A percentile compares a stretch with the other conserved stretches of the same genome.
phyloP scores from a whole-genome alignment of 2,329 filamentous ascomycete genomes.

The Xylaria sp. region DNA sequence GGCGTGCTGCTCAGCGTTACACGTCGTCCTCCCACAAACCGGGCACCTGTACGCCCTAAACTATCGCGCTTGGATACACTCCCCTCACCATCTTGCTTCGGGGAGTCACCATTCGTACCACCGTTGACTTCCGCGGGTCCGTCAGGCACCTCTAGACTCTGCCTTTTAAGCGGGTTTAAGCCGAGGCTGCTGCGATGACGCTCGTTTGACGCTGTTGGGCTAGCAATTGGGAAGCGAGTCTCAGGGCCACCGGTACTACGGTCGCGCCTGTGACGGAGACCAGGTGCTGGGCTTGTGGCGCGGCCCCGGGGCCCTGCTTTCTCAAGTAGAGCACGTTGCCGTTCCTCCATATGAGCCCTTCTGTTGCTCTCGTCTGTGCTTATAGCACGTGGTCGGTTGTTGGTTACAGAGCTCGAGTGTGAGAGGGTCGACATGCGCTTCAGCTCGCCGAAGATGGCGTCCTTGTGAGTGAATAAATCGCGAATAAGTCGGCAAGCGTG shows the following conservation, averaged over 20 bases:
- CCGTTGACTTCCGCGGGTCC: slow-evolving; percentile 55
- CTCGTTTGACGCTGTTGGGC: slow-evolving; percentile 65
- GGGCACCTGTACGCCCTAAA: slow-evolving; percentile 62
- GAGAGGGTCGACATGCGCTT: slow-evolving; percentile 85
- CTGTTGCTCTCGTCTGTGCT: slow-evolving; percentile 97
- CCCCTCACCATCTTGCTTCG: slow-evolving; percentile 64
- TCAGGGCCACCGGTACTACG: slow-evolving; percentile 77
- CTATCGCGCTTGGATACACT: slow-evolving; percentile 70
- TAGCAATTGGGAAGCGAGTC: slow-evolving; percentile 86
- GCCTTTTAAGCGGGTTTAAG: slow-evolving; percentile 60
- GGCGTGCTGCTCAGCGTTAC: slow-evolving; percentile 51
- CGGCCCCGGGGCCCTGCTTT: slow-evolving; percentile 72
- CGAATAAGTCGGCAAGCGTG: slow-evolving; percentile 90
- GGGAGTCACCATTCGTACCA: slow-evolving; percentile 55
- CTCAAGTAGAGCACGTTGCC: slow-evolving; percentile 82
- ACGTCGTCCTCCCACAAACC: slow-evolving; percentile 64
- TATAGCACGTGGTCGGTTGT: slow-evolving; percentile 80
- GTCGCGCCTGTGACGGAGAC: slow-evolving; percentile 77
- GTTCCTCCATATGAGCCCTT: slow-evolving; percentile 92
- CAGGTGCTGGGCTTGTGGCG: slow-evolving; percentile 76
- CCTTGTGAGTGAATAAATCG: slow-evolving; percentile 93
- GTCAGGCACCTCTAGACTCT: slow-evolving; percentile 85
- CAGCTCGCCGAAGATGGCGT: slow-evolving; percentile 92
- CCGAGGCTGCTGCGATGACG: slow-evolving; percentile 62
- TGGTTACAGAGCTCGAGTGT: slow-evolving; percentile 67